Evolutionary conservation across 257 asterid species (phyloP).

Genomic region (Galeopsis tetrahit): DNA sequence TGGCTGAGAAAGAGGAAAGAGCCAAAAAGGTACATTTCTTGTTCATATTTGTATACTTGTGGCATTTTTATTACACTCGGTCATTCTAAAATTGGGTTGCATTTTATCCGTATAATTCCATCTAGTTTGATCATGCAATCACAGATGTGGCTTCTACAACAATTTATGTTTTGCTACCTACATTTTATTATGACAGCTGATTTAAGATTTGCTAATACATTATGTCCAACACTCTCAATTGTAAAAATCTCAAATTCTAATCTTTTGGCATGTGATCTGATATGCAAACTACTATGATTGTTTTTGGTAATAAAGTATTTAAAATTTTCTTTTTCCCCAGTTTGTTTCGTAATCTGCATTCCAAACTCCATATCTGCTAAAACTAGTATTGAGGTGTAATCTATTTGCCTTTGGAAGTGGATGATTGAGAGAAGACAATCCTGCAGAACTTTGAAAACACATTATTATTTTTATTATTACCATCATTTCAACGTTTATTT

Average conservation of each 20-base stretch:
- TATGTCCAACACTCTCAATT: background rate
- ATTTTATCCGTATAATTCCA: background rate
- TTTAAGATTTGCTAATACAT: background rate
- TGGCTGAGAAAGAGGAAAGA: conserved; percentile 79
- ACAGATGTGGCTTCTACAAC: background rate
- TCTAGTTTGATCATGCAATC: background rate
- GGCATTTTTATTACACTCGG: background rate
- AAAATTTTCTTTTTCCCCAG: background rate
- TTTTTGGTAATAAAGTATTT: background rate
- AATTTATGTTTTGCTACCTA: background rate
- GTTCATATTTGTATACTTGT: background rate
- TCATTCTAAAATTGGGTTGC: background rate
- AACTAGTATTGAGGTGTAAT: background rate
- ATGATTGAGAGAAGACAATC: background rate
- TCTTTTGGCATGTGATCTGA: background rate
- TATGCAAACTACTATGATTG: background rate
- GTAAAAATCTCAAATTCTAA: background rate
- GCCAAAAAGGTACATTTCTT: conserved; percentile 69
- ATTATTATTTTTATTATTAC: background rate
- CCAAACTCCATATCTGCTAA: background rate
- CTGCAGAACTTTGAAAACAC: background rate
- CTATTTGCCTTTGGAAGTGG: background rate
- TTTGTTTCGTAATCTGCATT: background rate
- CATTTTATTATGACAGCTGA: background rate
- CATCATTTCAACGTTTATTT: background rate